Base-by-base conservation (phyloP, 1,139 yeast species). In the Scheffersomyces segobiensis region DNA sequence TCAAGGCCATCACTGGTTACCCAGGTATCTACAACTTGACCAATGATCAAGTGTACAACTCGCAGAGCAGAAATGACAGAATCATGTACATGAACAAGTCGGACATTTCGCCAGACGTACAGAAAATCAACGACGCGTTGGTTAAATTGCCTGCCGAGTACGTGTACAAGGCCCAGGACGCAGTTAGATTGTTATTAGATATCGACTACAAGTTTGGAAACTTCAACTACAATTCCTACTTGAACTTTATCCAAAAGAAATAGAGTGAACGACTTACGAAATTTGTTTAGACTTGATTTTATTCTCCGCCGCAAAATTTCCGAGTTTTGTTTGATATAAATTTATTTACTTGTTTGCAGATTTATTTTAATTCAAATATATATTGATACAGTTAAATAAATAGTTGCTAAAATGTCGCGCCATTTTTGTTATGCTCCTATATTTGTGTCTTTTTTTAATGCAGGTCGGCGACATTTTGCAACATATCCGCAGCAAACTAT, bases 151-250 rank as follows among this genome's bases (percentile, higher is more conserved):
- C 84, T 46, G 78, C 81, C 49, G 79, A 78, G 62, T 86, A 86
- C 65, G 80, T 86, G 61, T 86, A 85, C 72, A 85, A 85, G 72
- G 82, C 87, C 50, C 86, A 86, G 67, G 88, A 86, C 71, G 80
- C 87, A 19, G 81, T 87, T 54, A 86, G 84, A 70, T 79, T 85
- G 60, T 84, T 87, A 66, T 82, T 85, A 65, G 90, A 86, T 67
- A 76, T 86, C 64, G 89, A 86, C 69, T 84, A 84, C 70, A 86
- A 84, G 70, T 86, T 87, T 67, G 84, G 87, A 52, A 79, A 79
- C 67, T 86, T 87, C 72, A 80, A 84, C 67, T 77, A 78, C 64
- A 74, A 75, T 54, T 81, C 86, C 53, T 86, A 87, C 69, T 70
- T 75, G 62, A 79, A 79, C 66, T 86, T 81, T 65, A 79, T 83